Percentiles rank a stretch among this genome's conserved stretches.
Conservation (phyloP, 169 alveolate species). For the Cryptosporidium viatorum region DNA sequence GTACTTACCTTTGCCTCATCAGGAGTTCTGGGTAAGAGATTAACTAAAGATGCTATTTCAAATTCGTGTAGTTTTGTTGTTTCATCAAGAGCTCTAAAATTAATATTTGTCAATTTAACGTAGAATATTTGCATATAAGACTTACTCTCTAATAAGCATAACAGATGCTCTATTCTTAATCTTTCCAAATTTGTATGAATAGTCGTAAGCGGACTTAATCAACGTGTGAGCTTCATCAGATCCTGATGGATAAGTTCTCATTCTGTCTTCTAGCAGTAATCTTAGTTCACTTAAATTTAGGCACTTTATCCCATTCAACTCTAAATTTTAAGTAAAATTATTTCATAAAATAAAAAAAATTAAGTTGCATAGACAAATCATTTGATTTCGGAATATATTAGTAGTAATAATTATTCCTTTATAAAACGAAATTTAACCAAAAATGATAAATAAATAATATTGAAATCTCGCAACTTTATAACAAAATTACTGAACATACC, state of each 20-base stretch:
- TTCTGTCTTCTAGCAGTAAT: conserved; percentile 53
- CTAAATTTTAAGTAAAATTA: background rate
- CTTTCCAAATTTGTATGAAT: conserved; percentile 84
- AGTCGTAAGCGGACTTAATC: conserved; percentile 84
- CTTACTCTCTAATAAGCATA: conserved; percentile 86
- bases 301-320: conserved; percentile 34
- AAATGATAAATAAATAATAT: background rate
- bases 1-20: conserved; percentile 87
- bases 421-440: background rate
- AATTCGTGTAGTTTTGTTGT: conserved; percentile 88
- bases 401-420: background rate
- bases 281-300: conserved; percentile 53
- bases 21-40: conserved; percentile 87
- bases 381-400: background rate
- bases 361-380: background rate
- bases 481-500: conserved; percentile 25
- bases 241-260: conserved; percentile 32
- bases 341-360: background rate
- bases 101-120: background rate
- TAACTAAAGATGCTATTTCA: conserved; percentile 89
- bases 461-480: background rate
- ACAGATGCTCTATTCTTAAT: conserved; percentile 84
- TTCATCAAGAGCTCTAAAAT: conserved; percentile 85
- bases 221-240: conserved; percentile 72
- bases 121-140: background rate